Percentiles rank a stretch among this genome's conserved stretches.
These are phyloP conservation scores for Sclerotinia sclerotiorum DNA, from an alignment of 2,329 filamentous ascomycete genomes.

Conservation along the genomic window DNA sequence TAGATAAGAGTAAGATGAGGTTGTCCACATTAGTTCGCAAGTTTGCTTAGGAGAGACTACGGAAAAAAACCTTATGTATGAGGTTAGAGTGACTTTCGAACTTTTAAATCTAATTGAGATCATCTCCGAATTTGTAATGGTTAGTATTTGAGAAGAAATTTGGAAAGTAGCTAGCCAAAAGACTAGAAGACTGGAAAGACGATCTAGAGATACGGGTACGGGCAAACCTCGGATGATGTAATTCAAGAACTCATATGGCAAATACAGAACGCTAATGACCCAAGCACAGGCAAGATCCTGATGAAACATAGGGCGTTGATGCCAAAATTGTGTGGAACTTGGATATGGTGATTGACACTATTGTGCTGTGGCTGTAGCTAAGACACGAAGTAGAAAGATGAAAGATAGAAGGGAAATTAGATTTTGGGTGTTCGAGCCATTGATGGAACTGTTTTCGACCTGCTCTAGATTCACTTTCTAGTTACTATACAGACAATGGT, in stretches of 20 bases:
- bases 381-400: background rate
- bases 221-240: background rate
- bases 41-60: background rate
- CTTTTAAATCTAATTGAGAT: background rate
- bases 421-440: background rate
- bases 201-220: background rate
- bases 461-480: background rate
- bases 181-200: background rate
- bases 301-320: background rate
- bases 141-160: background rate
- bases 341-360: background rate
- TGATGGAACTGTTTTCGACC: background rate
- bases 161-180: background rate
- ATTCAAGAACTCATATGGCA: background rate
- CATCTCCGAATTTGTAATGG: background rate
- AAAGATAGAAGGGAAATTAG: background rate
- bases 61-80: background rate
- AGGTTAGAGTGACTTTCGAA: background rate
- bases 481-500: too few relatives aligned
- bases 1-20: constrained; percentile 5
- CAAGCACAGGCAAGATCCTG: too few relatives aligned
- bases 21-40: background rate
- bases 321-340: background rate
- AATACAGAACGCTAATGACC: background rate
- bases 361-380: background rate